phyloP scores from a whole-genome alignment of 2,329 filamentous ascomycete genomes.

The Aspergillus pseudonomiae region DNA sequence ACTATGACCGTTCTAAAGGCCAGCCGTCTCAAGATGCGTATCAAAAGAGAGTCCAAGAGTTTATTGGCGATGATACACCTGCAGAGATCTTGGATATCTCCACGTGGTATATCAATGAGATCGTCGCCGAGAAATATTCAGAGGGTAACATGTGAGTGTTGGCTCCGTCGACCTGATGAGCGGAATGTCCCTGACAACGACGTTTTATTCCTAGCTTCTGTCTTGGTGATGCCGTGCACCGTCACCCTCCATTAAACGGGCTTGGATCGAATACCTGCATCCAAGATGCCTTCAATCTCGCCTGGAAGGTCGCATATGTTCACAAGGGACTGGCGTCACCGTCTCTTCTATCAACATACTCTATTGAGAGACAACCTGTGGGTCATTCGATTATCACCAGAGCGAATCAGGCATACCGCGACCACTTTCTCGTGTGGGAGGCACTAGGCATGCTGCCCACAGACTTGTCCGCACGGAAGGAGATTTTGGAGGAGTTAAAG shows the following conservation, averaged over 20 bases:
- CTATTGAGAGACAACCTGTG: conserved; percentile 53
- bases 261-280: conserved; percentile 63
- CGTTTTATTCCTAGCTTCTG: conserved; percentile 47
- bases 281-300: conserved; percentile 60
- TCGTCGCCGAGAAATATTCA: conserved; percentile 60
- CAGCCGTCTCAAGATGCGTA: conserved; percentile 36
- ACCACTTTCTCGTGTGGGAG: conserved; percentile 53
- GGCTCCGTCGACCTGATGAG: not conserved
- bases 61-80: conserved; percentile 59
- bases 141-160: conserved; percentile 49
- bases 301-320: conserved; percentile 59
- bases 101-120: conserved; percentile 66
- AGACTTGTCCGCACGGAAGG: conserved; percentile 23
- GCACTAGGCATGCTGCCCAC: conserved; percentile 50
- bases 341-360: conserved; percentile 49
- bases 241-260: conserved; percentile 61
- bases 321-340: conserved; percentile 23
- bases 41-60: conserved; percentile 47
- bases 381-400: conserved; percentile 54
- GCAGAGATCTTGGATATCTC: conserved; percentile 57
- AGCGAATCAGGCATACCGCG: conserved; percentile 60
- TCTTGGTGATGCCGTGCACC: conserved; percentile 61
- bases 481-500: too few relatives aligned
- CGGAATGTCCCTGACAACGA: not conserved
- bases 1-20: conserved; percentile 31